phyloP scores from a whole-genome alignment of 495 filamentous ascomycete genomes.

The Xylaria curta region DNA sequence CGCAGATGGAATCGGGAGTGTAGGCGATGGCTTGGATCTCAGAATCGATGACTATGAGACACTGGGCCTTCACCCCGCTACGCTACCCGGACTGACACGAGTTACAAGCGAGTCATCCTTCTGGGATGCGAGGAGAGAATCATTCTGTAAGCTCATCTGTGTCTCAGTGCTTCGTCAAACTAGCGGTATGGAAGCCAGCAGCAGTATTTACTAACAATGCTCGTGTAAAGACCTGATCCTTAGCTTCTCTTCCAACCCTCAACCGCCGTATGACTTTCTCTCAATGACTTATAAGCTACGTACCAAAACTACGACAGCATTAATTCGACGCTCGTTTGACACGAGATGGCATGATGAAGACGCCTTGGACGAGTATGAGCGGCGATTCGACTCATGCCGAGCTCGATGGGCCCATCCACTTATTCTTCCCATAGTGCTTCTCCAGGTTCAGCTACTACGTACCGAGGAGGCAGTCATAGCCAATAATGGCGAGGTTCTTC shows the following conservation, averaged over 20 bases:
- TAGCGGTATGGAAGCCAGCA: constrained; percentile 11
- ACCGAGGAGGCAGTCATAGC: constrained; percentile 42
- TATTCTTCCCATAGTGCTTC: constrained; percentile 38
- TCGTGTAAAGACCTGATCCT: constrained; percentile 39
- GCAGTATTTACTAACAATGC: constrained; percentile 15
- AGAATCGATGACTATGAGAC: constrained; percentile 39
- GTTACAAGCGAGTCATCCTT: constrained; percentile 42
- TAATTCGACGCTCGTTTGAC: constrained; percentile 44
- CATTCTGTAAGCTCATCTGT: constrained; percentile 32
- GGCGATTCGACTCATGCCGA: constrained; percentile 42
- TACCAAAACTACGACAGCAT: constrained; percentile 36
- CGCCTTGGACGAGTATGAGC: constrained; percentile 43
- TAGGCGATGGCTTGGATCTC: constrained; percentile 37
- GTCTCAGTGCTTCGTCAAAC: not conserved
- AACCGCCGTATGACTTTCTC: constrained; percentile 45
- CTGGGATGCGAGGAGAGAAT: constrained; percentile 42
- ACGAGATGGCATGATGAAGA: constrained; percentile 40
- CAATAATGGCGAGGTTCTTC: constrained; percentile 38
- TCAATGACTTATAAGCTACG: constrained; percentile 43
- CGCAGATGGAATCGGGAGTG: constrained; percentile 20
- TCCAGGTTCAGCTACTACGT: constrained; percentile 43
- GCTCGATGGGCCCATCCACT: constrained; percentile 44
- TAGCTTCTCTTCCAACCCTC: constrained; percentile 43
- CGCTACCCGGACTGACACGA: constrained; percentile 37
- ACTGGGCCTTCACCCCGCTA: constrained; percentile 40